These are phyloP conservation scores for Ascochyta clinopodiicola DNA, from an alignment of 2,329 filamentous ascomycete genomes.

Conservation along the genomic window DNA sequence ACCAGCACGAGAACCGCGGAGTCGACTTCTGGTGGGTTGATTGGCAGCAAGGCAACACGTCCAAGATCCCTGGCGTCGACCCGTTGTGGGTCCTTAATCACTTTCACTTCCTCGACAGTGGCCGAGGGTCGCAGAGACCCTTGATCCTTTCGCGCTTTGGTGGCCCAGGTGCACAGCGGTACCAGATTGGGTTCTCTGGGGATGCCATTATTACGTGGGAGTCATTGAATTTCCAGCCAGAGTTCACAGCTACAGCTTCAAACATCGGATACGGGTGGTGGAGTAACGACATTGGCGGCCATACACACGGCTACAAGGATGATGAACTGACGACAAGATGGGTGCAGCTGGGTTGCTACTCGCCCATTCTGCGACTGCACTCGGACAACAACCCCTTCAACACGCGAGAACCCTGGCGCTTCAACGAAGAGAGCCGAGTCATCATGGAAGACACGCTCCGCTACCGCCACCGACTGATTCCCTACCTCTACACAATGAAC, in stretches of 20 bases:
- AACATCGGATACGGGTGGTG: slow-evolving; percentile 74
- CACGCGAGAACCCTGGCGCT: slow-evolving; percentile 68
- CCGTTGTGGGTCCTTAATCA: slow-evolving; percentile 71
- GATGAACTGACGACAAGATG: slow-evolving; percentile 67
- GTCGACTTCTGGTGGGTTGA: slow-evolving; percentile 73
- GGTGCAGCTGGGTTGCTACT: slow-evolving; percentile 68
- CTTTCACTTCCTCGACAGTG: slow-evolving; percentile 66
- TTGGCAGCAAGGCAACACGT: slow-evolving; percentile 68
- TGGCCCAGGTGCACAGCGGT: slow-evolving; percentile 68
- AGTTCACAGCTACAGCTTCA: slow-evolving; percentile 70
- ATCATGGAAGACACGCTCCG: slow-evolving; percentile 60
- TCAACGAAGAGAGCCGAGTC: slow-evolving; percentile 53
- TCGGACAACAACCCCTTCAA: slow-evolving; percentile 65
- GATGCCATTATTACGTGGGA: slow-evolving; percentile 67
- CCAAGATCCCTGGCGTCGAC: slow-evolving; percentile 64
- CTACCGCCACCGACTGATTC: slow-evolving; percentile 65
- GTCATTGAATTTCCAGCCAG: slow-evolving; percentile 67
- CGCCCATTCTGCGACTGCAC: slow-evolving; percentile 67
- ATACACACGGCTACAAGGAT: slow-evolving; percentile 62
- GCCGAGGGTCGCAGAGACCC: slow-evolving; percentile 51
- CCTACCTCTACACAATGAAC: slow-evolving; percentile 67
- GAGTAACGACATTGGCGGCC: slow-evolving; percentile 73
- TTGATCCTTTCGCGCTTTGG: slow-evolving; percentile 68
- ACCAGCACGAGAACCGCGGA: slow-evolving; percentile 62
- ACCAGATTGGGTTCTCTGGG: slow-evolving; percentile 70